A percentile compares a stretch with the other conserved stretches of the same genome.
These are phyloP conservation scores for Chloris gayana DNA, from an alignment of 176 grass and related monocot genomes.

Conservation along the genomic window DNA sequence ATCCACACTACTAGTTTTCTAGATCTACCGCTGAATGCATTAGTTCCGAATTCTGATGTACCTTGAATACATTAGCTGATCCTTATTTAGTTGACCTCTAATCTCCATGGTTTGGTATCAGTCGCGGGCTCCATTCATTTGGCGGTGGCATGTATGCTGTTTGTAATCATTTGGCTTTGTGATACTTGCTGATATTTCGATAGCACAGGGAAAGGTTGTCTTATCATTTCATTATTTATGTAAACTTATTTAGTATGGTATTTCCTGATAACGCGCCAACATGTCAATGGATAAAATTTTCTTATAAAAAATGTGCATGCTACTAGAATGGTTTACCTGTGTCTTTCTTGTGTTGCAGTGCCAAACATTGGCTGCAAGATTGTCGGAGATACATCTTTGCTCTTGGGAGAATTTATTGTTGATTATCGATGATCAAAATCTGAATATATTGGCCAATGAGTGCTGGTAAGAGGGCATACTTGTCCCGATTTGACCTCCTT, in stretches of 20 bases:
- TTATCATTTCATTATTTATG: neutral
- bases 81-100: neutral
- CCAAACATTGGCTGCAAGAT: neutral
- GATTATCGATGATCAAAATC: neutral
- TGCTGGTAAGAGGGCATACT: constrained; percentile 34
- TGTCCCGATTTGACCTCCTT: neutral
- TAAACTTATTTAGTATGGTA: neutral
- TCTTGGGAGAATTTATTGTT: neutral
- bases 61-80: neutral
- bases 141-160: neutral
- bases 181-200: neutral
- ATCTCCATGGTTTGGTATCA: neutral
- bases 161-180: neutral
- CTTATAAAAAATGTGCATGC: neutral
- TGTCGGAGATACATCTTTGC: neutral
- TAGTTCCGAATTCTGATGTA: neutral
- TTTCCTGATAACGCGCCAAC: neutral
- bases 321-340: neutral
- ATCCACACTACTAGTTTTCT: neutral
- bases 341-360: constrained; percentile 22
- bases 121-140: neutral
- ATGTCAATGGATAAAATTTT: neutral
- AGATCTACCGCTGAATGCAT: neutral
- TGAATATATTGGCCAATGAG: constrained; percentile 36
- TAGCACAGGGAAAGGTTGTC: neutral